Conservation (phyloP, 345 rosid species). For the Brassica carinata region DNA sequence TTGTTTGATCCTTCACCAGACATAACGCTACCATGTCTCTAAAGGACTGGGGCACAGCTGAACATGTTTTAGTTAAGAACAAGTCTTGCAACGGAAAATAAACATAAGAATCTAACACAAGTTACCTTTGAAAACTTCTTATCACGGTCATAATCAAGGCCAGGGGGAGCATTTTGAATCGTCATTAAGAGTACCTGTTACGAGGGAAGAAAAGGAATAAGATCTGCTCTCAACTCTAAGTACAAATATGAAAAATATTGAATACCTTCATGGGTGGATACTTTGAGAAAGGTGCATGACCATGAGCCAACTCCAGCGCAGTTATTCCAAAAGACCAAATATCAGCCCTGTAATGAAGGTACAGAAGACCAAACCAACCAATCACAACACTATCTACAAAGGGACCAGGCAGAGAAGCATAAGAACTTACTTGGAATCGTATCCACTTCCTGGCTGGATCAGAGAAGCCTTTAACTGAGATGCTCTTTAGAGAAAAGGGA, state of each 20-base stretch:
- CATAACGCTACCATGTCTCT: conserved; percentile 98
- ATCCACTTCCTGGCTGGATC: conserved; percentile 95
- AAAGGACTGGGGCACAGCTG: conserved; percentile 72
- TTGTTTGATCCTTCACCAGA: conserved; percentile 93
- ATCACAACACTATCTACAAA: neutral
- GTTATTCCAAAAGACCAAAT: conserved; percentile 99
- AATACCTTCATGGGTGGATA: conserved; percentile 98
- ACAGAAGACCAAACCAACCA: conserved; percentile 37
- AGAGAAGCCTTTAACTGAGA: no score
- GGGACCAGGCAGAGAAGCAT: neutral
- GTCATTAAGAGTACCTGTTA: conserved; percentile 94
- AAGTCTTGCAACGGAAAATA: conserved; percentile 12
- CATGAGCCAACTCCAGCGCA: conserved; percentile 96
- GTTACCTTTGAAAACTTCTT: conserved; percentile 86
- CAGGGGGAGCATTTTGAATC: conserved; percentile 98
- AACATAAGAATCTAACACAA: conserved; percentile 24
- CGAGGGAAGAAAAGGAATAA: conserved; percentile 27
- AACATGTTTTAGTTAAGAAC: conserved; percentile 35
- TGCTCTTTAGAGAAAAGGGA: no score
- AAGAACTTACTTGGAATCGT: conserved; percentile 79
- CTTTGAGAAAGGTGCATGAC: conserved; percentile 98
- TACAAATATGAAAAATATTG: conserved; percentile 5
- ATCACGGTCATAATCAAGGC: conserved; percentile 95
- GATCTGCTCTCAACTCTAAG: conserved; percentile 23
- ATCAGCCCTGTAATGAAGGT: conserved; percentile 71